Evolutionary conservation across 257 asterid species (phyloP).

Genomic region (Anisodus tanguticus): DNA sequence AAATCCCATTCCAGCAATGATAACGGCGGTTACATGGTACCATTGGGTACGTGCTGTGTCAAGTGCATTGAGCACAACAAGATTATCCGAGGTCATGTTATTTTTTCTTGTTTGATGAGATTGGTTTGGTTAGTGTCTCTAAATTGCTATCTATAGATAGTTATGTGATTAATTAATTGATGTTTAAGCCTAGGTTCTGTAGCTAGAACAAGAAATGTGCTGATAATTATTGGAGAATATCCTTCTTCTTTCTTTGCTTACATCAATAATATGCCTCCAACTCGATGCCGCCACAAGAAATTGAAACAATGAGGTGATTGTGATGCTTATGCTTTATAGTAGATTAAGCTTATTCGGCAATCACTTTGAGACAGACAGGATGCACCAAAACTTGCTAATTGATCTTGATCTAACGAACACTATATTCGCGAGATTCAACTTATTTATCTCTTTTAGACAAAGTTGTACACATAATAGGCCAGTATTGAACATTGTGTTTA

Average conservation of each 20-base stretch:
- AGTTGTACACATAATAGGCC: background rate
- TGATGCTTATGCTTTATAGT: background rate
- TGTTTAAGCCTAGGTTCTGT: background rate
- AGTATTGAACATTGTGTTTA: background rate
- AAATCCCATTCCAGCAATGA: constrained; percentile 73
- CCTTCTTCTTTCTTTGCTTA: constrained; percentile 15
- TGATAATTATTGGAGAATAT: constrained; percentile 12
- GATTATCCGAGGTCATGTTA: constrained; percentile 48
- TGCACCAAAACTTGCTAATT: background rate
- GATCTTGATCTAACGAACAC: background rate
- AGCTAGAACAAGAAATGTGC: constrained; percentile 23
- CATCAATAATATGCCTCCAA: constrained; percentile 23
- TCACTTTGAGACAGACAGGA: background rate
- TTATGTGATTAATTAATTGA: background rate
- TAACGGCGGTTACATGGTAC: constrained; percentile 67
- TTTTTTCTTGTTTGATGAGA: background rate
- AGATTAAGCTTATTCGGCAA: background rate
- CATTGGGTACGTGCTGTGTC: constrained; percentile 67
- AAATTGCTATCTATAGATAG: background rate
- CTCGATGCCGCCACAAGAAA: background rate
- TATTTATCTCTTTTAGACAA: background rate
- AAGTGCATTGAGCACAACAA: constrained; percentile 62
- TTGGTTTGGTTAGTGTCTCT: background rate
- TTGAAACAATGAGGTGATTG: background rate
- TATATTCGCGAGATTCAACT: background rate